Evolutionary conservation across 768 basidiomycete species (phyloP).

Genomic region (Mycena metata): DNA sequence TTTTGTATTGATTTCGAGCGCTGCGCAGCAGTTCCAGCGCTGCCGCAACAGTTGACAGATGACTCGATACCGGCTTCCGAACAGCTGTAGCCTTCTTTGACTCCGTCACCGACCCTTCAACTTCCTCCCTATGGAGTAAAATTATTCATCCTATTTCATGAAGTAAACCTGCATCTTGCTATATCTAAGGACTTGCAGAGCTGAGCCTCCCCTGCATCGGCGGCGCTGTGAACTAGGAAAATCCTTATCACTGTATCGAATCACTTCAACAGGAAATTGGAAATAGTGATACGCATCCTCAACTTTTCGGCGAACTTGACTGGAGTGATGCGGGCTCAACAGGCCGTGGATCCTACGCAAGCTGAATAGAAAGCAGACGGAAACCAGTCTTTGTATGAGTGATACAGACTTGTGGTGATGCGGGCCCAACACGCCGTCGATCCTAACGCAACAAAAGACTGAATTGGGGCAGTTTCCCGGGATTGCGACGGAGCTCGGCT

Average conservation of each 20-base stretch:
- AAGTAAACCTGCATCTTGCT: neutral
- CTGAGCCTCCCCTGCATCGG: neutral
- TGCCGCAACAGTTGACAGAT: neutral
- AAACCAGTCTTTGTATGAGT: neutral
- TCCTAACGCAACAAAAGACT: no score
- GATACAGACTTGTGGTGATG: constrained; percentile 14
- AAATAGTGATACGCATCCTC: constrained; percentile 4
- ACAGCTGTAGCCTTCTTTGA: constrained; percentile 7
- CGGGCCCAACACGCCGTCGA: constrained; percentile 6
- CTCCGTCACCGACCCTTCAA: constrained; percentile 7
- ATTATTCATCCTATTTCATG: constrained; percentile 6
- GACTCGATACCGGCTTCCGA: constrained; percentile 8
- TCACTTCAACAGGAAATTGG: neutral
- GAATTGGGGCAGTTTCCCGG: no score
- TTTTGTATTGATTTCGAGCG: neutral
- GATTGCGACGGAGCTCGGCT: no score
- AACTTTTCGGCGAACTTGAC: constrained; percentile 5
- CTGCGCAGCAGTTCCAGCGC: no score
- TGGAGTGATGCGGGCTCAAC: constrained; percentile 4
- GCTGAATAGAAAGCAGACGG: constrained; percentile 11
- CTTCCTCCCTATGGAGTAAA: constrained; percentile 6
- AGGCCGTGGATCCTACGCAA: constrained; percentile 6
- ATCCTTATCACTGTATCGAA: constrained; percentile 8
- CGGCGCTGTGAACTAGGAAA: constrained; percentile 1
- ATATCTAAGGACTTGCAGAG: constrained; percentile 11